Evolutionary conservation across 768 basidiomycete genomes (phyloP).

Genomic region (Hortiboletus flavorubellus): DNA sequence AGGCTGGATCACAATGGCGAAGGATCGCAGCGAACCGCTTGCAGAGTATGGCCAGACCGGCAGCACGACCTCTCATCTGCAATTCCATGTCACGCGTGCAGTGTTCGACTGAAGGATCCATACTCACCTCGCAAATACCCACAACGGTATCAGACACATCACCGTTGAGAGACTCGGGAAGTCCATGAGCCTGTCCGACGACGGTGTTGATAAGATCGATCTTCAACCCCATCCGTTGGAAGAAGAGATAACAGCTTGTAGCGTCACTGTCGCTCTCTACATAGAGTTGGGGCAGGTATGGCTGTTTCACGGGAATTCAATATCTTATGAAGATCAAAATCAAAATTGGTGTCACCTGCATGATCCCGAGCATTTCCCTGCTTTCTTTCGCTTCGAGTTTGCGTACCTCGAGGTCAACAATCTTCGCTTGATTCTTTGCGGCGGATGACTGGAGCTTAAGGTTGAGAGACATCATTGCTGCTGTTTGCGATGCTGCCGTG

Average conservation of each 20-base stretch:
- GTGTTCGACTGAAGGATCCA: neutral
- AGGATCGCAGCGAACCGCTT: slow-evolving; percentile 87
- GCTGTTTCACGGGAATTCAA: slow-evolving; percentile 39
- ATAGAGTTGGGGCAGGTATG: slow-evolving; percentile 89
- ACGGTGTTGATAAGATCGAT: slow-evolving; percentile 81
- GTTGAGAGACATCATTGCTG: slow-evolving; percentile 92
- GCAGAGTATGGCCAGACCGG: slow-evolving; percentile 77
- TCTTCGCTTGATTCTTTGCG: slow-evolving; percentile 84
- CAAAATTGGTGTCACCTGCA: slow-evolving; percentile 54
- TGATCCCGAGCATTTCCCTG: slow-evolving; percentile 72
- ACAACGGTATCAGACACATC: slow-evolving; percentile 82
- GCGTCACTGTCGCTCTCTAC: slow-evolving; percentile 87
- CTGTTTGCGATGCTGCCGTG: slow-evolving; percentile 81
- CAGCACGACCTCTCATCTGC: slow-evolving; percentile 82
- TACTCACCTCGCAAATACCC: slow-evolving; percentile 86
- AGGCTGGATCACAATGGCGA: slow-evolving; percentile 74
- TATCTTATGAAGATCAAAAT: neutral
- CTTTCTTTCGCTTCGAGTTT: slow-evolving; percentile 83
- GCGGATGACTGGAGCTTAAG: slow-evolving; percentile 91
- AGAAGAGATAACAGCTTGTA: slow-evolving; percentile 87
- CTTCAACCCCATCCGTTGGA: slow-evolving; percentile 85
- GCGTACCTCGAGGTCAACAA: slow-evolving; percentile 85
- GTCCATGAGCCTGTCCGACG: slow-evolving; percentile 75
- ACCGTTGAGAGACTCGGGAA: slow-evolving; percentile 83
- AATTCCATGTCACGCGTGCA: neutral